Percentiles rank a stretch among this genome's conserved stretches.
Evolutionary conservation across 805 yeast genomes (phyloP).

Genomic region (Starmerella powellii): DNA sequence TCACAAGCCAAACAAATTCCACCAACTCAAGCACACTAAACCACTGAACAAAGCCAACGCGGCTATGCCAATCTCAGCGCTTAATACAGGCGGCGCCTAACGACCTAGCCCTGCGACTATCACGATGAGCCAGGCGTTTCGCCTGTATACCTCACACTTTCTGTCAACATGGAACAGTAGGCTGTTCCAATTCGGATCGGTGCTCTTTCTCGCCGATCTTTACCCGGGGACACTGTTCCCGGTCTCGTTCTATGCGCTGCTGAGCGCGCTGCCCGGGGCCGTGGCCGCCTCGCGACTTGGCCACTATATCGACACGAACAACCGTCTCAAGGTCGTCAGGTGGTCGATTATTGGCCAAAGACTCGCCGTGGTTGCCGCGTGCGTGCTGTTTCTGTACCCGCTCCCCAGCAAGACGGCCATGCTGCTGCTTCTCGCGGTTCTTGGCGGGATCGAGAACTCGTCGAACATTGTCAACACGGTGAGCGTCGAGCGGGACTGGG

Average conservation of each 20-base stretch:
- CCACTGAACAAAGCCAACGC: no score
- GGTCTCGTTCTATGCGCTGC: constrained; percentile 30
- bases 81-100: no score
- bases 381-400: constrained; percentile 21
- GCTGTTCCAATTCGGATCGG: constrained; percentile 33
- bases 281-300: constrained; percentile 24
- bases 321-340: constrained; percentile 28
- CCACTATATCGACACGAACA: constrained; percentile 25
- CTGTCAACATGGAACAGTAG: constrained; percentile 34
- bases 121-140: constrained; percentile 3
- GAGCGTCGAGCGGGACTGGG: constrained; percentile 35
- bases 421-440: constrained; percentile 22
- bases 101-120: neutral
- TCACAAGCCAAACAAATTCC: no score
- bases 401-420: constrained; percentile 7
- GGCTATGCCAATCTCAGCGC: no score
- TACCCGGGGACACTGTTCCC: constrained; percentile 31
- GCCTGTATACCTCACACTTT: constrained; percentile 29
- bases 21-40: no score
- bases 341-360: constrained; percentile 29
- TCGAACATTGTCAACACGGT: constrained; percentile 30
- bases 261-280: constrained; percentile 21
- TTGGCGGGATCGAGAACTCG: constrained; percentile 32
- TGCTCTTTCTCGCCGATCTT: constrained; percentile 29
- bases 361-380: constrained; percentile 25